A percentile compares a stretch with the other conserved stretches of the same genome.
phyloP scores from a whole-genome alignment of 176 grass and related monocot species.

The Coix lacrymajobi region DNA sequence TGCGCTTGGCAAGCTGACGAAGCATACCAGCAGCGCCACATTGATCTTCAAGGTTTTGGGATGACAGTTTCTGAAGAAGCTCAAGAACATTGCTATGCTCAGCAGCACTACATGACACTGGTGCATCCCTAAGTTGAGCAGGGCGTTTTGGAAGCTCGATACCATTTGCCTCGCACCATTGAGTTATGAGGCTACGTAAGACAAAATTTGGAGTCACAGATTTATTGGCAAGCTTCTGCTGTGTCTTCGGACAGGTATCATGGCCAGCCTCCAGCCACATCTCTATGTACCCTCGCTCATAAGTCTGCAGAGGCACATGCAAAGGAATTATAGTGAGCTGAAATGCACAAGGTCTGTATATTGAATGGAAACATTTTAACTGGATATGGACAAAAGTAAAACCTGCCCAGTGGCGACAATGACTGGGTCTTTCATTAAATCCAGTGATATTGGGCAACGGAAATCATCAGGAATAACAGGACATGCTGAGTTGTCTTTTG shows the following conservation, averaged over 20 bases:
- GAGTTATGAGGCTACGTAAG: constrained; percentile 70
- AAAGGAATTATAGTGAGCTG: constrained; percentile 28
- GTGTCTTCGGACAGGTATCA: constrained; percentile 83
- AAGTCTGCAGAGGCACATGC: constrained; percentile 57
- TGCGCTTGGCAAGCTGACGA: constrained; percentile 73
- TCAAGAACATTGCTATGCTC: constrained; percentile 68
- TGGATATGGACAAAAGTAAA: background rate
- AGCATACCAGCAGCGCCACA: constrained; percentile 61
- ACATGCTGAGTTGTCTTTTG: constrained; percentile 35
- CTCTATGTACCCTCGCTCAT: constrained; percentile 75
- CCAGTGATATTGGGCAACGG: constrained; percentile 78
- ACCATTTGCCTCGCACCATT: constrained; percentile 91
- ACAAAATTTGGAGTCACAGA: constrained; percentile 86
- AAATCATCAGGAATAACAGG: constrained; percentile 84
- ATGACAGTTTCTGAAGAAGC: constrained; percentile 65
- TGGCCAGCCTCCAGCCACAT: constrained; percentile 81
- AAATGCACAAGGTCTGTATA: constrained; percentile 26
- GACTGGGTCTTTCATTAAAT: constrained; percentile 92
- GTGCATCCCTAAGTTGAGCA: constrained; percentile 38
- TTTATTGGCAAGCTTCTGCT: constrained; percentile 66
- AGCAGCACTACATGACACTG: constrained; percentile 51
- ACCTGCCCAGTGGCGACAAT: constrained; percentile 96
- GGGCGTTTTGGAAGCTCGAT: constrained; percentile 64
- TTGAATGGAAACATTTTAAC: background rate
- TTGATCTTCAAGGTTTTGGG: constrained; percentile 67